Conservation (phyloP, 148 eudicot genomes). For the Vaccinium vitisidaea region DNA sequence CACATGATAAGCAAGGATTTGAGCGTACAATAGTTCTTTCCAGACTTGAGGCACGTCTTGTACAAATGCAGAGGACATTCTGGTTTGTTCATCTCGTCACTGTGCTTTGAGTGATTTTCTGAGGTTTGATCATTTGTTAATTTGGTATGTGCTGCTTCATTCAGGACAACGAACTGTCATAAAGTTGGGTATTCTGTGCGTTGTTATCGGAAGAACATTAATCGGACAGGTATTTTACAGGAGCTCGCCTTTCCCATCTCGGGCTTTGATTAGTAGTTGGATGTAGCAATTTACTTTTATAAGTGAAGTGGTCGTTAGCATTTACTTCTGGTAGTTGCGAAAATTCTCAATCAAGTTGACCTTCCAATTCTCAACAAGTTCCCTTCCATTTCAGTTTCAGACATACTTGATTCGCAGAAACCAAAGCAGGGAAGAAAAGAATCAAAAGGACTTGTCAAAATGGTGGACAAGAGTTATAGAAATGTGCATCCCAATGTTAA, state of each 20-base stretch:
- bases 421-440: conserved; percentile 26
- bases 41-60: conserved; percentile 68
- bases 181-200: conserved; percentile 85
- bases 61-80: conserved; percentile 68
- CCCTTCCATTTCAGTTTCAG: conserved; percentile 21
- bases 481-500: too few relatives aligned
- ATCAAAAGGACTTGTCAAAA: conserved; percentile 24
- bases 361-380: not conserved
- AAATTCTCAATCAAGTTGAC: not conserved
- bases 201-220: conserved; percentile 36
- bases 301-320: not conserved
- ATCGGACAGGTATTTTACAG: conserved; percentile 37
- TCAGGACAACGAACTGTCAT: conserved; percentile 69
- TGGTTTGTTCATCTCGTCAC: conserved; percentile 53
- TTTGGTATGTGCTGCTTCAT: conserved; percentile 13
- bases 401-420: conserved; percentile 24
- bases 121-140: conserved; percentile 10
- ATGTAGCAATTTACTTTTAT: not conserved
- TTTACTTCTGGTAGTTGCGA: not conserved
- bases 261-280: not conserved
- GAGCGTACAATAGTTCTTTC: conserved; percentile 90
- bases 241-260: not conserved
- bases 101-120: conserved; percentile 16
- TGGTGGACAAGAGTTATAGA: too few relatives aligned
- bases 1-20: conserved; percentile 99